phyloP scores from a whole-genome alignment of 1,284 basidiomycete genomes.

The Lignosus rhinocerotis region DNA sequence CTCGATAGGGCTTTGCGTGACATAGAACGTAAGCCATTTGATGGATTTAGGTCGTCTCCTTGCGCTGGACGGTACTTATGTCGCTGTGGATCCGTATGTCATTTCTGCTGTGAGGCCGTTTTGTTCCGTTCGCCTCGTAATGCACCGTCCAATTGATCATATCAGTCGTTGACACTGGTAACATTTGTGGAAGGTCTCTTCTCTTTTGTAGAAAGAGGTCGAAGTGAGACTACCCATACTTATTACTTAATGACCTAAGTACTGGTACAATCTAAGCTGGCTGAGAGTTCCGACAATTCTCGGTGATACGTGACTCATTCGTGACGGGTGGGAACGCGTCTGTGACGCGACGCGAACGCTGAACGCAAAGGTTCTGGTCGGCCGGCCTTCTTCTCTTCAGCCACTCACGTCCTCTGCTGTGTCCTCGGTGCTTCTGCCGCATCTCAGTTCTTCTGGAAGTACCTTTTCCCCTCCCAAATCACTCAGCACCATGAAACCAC shows the following conservation, averaged over 20 bases:
- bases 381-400: constrained; percentile 13
- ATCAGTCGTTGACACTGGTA: not conserved
- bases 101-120: not conserved
- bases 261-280: too few relatives aligned
- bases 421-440: not conserved
- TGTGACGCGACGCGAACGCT: constrained; percentile 26
- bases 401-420: constrained; percentile 4
- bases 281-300: too few relatives aligned
- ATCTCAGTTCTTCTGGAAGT: not conserved
- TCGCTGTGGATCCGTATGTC: constrained; percentile 3
- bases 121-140: not conserved
- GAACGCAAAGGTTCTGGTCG: not conserved
- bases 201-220: too few relatives aligned
- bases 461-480: not conserved
- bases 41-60: too few relatives aligned
- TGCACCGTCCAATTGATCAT: not conserved
- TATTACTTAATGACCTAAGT: too few relatives aligned
- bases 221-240: too few relatives aligned
- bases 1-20: not conserved
- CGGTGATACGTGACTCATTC: not conserved
- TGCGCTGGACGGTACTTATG: not conserved
- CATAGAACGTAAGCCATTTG: constrained; percentile 1
- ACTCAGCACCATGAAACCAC: constrained; percentile 50
- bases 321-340: constrained; percentile 19
- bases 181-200: too few relatives aligned